Base-by-base conservation (phyloP, 2,329 filamentous ascomycete genomes). In the Aspergillus eucalypticola region DNA sequence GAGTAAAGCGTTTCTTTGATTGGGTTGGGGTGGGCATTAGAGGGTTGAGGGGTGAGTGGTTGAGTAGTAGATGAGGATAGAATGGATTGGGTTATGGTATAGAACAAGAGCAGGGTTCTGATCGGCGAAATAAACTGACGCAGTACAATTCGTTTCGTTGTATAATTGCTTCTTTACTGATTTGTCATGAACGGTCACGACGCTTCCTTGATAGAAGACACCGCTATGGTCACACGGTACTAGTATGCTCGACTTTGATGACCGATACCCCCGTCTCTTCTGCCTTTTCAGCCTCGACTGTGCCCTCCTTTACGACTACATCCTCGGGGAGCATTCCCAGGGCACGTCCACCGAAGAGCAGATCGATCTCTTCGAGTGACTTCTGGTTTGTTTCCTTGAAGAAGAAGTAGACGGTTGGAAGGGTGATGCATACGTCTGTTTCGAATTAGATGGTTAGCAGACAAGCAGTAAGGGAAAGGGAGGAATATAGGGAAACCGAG, bases 291-390 rank as follows among this genome's bases (percentile, higher is more conserved):
- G 39, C 21, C 39, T 51, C 58, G 2, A 29, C 42, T 5, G 27
- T 41, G 38, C 53, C 15, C 10, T 3, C 19, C 39, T 60, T 55
- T 21, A 15, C 44, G 10, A 41, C 56, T 8, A 63, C 56, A 51
- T 81, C 73, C 39, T 81, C 76, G 1, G 81, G 79, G 51, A 83
- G 64, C 1, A 75, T 78, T 10, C 81, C 81, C n/a, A 80, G 63
- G 2, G 80, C 81, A 10, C 79, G 73, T 46, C 83, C 83, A 0
- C 82, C 83, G 69, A 86, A 86, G 2, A 86, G 73, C 23, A 83
- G 65, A 65, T 86, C 83, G 60, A 87, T 86, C 64, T 86, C 84
- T 66, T 88, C 85, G 0, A 87, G 73, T 3, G 76, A 78, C 38
- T 83, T 73, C 8, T 82, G 78, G 66, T 82, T 84, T 0, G 83